phyloP scores from a whole-genome alignment of 2,329 filamentous ascomycete species.

The Cladosporium cucumerinum region DNA sequence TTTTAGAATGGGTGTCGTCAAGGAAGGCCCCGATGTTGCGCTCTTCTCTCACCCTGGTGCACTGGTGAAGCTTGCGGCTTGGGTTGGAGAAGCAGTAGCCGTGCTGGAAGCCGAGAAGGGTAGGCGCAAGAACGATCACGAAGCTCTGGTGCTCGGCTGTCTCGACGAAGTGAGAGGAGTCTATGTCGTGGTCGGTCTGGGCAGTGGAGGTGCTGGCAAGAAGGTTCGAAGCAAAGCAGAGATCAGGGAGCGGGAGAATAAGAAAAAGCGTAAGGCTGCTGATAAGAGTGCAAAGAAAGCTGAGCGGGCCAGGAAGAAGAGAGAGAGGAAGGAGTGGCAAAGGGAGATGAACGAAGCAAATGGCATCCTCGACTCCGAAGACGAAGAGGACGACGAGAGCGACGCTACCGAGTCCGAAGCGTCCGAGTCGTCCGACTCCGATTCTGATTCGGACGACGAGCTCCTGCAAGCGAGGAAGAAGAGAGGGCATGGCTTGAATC shows the following conservation, averaged over 20 bases:
- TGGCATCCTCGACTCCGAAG: conserved; percentile 44
- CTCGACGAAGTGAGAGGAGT: conserved; percentile 82
- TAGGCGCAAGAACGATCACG: conserved; percentile 56
- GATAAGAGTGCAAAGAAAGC: conserved; percentile 43
- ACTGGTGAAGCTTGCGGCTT: conserved; percentile 86
- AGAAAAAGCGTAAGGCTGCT: conserved; percentile 57
- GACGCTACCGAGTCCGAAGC: conserved; percentile 49
- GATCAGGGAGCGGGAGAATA: conserved; percentile 58
- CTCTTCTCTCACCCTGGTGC: conserved; percentile 92
- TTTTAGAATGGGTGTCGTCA: conserved; percentile 93
- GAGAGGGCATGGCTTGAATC: conserved; percentile 73
- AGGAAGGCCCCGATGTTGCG: conserved; percentile 86
- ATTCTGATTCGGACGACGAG: conserved; percentile 41
- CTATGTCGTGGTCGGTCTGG: conserved; percentile 90
- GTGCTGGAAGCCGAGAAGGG: conserved; percentile 85
- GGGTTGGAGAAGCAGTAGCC: conserved; percentile 87
- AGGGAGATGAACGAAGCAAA: conserved; percentile 60
- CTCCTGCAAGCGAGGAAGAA: conserved; percentile 55
- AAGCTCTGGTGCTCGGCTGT: conserved; percentile 84
- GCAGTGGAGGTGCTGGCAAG: conserved; percentile 68
- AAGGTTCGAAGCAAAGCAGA: conserved; percentile 40
- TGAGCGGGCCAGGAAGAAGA: conserved; percentile 56
- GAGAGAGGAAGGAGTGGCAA: conserved; percentile 56
- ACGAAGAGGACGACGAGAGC: conserved; percentile 51
- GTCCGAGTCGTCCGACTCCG: conserved; percentile 38